phyloP scores from a whole-genome alignment of 805 yeast species.

The Schwanniomyces polymorphus region DNA sequence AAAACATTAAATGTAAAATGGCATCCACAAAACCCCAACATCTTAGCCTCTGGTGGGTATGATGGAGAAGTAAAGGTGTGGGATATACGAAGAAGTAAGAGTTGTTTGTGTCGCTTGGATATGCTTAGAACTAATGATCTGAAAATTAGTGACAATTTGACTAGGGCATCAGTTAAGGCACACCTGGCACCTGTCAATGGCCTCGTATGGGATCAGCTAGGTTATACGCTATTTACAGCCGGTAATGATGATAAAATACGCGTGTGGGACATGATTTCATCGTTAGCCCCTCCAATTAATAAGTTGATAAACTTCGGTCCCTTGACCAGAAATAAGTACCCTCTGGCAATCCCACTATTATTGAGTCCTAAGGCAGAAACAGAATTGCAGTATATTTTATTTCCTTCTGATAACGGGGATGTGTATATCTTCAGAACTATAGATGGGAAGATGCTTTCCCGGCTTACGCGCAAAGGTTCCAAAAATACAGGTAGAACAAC shows the following conservation, averaged over 20 bases:
- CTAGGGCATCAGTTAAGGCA: conserved; percentile 50
- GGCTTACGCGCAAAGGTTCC: conserved; percentile 49
- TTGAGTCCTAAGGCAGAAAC: conserved; percentile 54
- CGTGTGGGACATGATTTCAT: conserved; percentile 65
- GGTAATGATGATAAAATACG: conserved; percentile 82
- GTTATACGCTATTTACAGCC: conserved; percentile 59
- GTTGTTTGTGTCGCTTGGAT: conserved; percentile 66
- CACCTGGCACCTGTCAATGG: conserved; percentile 83
- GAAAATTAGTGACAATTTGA: conserved; percentile 21
- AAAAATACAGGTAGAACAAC: conserved; percentile 47
- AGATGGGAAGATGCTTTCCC: conserved; percentile 62
- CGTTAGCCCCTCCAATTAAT: conserved; percentile 47
- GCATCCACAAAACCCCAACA: conserved; percentile 64
- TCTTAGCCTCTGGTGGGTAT: conserved; percentile 77
- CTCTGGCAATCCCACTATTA: conserved; percentile 50
- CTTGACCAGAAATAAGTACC: conserved; percentile 61
- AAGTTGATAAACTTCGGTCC: conserved; percentile 78
- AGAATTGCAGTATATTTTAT: conserved; percentile 57
- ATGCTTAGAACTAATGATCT: conserved; percentile 42
- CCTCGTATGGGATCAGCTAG: conserved; percentile 67
- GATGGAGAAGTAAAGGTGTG: conserved; percentile 81
- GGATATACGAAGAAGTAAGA: conserved; percentile 75
- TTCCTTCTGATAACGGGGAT: conserved; percentile 78
- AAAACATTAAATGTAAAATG: conserved; percentile 63
- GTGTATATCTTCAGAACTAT: conserved; percentile 54